phyloP scores from a whole-genome alignment of 2,329 filamentous ascomycete species.

The Arachnomyces sp. region DNA sequence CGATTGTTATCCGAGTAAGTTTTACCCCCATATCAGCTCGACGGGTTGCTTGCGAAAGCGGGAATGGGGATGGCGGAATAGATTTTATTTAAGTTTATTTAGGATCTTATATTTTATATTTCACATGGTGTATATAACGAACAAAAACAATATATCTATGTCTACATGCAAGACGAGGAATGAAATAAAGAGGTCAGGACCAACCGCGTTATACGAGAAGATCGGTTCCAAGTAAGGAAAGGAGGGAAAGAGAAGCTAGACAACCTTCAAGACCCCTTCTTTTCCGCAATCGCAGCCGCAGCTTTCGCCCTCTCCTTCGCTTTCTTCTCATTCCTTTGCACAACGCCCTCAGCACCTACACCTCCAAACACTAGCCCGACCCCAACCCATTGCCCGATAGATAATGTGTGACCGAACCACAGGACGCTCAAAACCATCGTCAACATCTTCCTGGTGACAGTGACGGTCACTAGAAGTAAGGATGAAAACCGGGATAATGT shows the following conservation, averaged over 20 bases:
- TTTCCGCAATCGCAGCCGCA: slow-evolving; percentile 17
- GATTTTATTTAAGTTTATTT: too few relatives aligned
- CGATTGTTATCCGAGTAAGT: too few relatives aligned
- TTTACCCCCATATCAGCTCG: too few relatives aligned
- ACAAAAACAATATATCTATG: too few relatives aligned
- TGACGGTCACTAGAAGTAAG: slow-evolving; percentile 88
- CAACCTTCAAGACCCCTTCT: slow-evolving; percentile 15
- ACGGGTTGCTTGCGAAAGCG: too few relatives aligned
- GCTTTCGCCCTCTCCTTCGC: slow-evolving; percentile 51
- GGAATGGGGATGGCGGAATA: too few relatives aligned
- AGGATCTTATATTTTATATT: too few relatives aligned
- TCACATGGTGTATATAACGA: too few relatives aligned
- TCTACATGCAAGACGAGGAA: too few relatives aligned
- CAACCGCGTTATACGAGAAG: too few relatives aligned
- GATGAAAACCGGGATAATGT: slow-evolving; percentile 89
- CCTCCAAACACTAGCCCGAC: slow-evolving; percentile 91
- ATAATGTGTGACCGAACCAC: slow-evolving; percentile 84
- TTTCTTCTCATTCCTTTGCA: slow-evolving; percentile 74
- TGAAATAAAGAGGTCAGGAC: too few relatives aligned
- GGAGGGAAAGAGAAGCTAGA: background rate
- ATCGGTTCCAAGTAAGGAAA: too few relatives aligned
- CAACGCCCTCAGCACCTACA: slow-evolving; percentile 80
- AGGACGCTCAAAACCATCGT: slow-evolving; percentile 96
- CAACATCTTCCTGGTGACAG: slow-evolving; percentile 96
- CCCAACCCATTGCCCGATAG: slow-evolving; percentile 85